Evolutionary conservation across 1,284 basidiomycete species (phyloP).

Genomic region (Leccinum cinnamomeum): DNA sequence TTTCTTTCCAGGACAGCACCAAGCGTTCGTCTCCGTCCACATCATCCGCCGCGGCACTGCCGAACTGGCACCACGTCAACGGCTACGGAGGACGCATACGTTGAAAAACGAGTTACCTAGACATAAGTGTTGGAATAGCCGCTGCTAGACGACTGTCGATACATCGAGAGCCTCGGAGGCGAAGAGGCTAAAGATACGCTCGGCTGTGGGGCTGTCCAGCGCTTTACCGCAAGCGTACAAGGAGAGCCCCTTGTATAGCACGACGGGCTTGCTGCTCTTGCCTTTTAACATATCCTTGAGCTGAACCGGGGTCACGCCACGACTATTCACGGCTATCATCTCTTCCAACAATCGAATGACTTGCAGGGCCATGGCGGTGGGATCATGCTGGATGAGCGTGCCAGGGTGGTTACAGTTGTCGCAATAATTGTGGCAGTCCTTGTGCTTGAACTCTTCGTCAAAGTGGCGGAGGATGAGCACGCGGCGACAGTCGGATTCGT

Average conservation of each 20-base stretch:
- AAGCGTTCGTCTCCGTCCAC: conserved; percentile 19
- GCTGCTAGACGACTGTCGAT: conserved; percentile 40
- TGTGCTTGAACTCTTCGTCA: conserved; percentile 61
- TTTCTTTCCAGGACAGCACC: conserved; percentile 31
- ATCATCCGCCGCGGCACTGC: conserved; percentile 27
- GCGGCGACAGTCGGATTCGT: conserved; percentile 86
- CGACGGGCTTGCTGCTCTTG: conserved; percentile 45
- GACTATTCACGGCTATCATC: conserved; percentile 35
- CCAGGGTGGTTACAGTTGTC: conserved; percentile 68
- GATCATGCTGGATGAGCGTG: conserved; percentile 47
- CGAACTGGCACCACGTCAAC: conserved; percentile 22
- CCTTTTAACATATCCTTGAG: conserved; percentile 65
- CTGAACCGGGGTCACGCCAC: conserved; percentile 48
- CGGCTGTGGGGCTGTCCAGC: conserved; percentile 50
- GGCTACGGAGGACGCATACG: not conserved
- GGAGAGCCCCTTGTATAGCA: conserved; percentile 49
- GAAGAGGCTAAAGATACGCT: conserved; percentile 61
- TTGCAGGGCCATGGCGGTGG: conserved; percentile 51
- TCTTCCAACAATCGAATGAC: conserved; percentile 54
- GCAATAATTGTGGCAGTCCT: conserved; percentile 63
- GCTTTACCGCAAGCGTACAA: conserved; percentile 56
- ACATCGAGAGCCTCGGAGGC: conserved; percentile 39
- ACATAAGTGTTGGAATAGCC: conserved; percentile 33
- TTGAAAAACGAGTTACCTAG: conserved; percentile 18
- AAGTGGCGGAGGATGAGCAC: conserved; percentile 78